These are phyloP conservation scores for Lentinus brumalis DNA, from an alignment of 768 basidiomycete species.

Conservation along the genomic window DNA sequence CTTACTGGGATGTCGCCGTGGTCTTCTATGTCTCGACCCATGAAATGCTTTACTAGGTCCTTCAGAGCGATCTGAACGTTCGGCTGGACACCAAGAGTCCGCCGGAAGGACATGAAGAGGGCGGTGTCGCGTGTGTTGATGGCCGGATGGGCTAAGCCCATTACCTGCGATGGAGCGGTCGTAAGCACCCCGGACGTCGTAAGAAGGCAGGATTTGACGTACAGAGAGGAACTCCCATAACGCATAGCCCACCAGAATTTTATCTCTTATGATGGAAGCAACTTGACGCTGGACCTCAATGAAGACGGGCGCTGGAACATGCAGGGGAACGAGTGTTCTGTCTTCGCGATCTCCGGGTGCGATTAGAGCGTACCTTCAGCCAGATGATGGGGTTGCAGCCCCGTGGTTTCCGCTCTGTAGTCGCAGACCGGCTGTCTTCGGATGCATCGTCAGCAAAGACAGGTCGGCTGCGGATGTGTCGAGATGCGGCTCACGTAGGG, in stretches of 20 bases:
- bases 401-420: conserved; percentile 49
- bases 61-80: conserved; percentile 38
- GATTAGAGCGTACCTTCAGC: conserved; percentile 37
- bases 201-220: conserved; percentile 18
- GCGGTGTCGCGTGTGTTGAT: conserved; percentile 57
- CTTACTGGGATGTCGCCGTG: conserved; percentile 44
- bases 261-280: conserved; percentile 43
- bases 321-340: neutral
- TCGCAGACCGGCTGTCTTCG: conserved; percentile 50
- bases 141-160: conserved; percentile 53
- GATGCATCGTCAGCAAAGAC: neutral
- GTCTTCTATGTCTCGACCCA: conserved; percentile 46
- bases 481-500: conserved; percentile 46
- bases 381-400: conserved; percentile 43
- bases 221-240: conserved; percentile 58
- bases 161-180: conserved; percentile 37
- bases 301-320: conserved; percentile 47
- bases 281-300: conserved; percentile 48
- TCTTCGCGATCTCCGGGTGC: neutral
- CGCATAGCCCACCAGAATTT: conserved; percentile 57
- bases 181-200: neutral
- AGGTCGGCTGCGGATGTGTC: neutral
- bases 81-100: conserved; percentile 40
- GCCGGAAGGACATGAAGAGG: conserved; percentile 51
- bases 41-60: conserved; percentile 46